Evolutionary conservation across 2,329 filamentous ascomycete genomes (phyloP), one percentile per base, ranked within the genome.

Genomic region (Penicillium crustosum): DNA sequence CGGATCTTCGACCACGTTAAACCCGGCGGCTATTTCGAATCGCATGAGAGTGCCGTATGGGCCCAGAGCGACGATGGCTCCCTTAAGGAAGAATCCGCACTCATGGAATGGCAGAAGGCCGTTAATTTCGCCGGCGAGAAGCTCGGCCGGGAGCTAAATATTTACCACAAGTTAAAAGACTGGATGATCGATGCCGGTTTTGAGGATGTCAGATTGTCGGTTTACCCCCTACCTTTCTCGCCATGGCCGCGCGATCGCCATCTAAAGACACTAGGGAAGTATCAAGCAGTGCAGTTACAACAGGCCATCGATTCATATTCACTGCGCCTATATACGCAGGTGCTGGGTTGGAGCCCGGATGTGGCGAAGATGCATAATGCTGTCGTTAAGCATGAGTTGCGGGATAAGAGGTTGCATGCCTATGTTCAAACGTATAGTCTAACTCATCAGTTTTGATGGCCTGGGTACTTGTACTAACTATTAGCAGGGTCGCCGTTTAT

Each of bases 181-280:
- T 65, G 63, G 61, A 63, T 74, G 58, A 63, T 66, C 36, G 62
- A 65, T 25, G 71, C 70, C 25, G 61, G 59, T 6, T 60, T 66
- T 51, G 53, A 61, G 43, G 59, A 66, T 55, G 49, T 61, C n/a
- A 51, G 4, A 6, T 35, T 61, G 48, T 49, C 45, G 4, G 60
- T 63, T 23, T 65, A 61, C 43, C 25, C 41, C n/a, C 50, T 63
- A 5, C 62, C 61, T 0, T 61, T 65, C 55, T 61, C 61, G 2
- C 62, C 61, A 17, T 65, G 61, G 62, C 62, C 61, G 17, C 57
- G 57, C 3, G 62, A 65, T 44, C 61, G 61, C 10, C 27, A 58
- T 42, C 48, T 65, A 2, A 65, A 65, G 35, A 53, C 59, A 2
- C 12, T 61, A 13, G 62, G 62, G 9, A 66, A 58, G 33, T 64